These are phyloP conservation scores for Pulveroboletus ravenelii DNA, from an alignment of 768 basidiomycete genomes.

Conservation along the genomic window DNA sequence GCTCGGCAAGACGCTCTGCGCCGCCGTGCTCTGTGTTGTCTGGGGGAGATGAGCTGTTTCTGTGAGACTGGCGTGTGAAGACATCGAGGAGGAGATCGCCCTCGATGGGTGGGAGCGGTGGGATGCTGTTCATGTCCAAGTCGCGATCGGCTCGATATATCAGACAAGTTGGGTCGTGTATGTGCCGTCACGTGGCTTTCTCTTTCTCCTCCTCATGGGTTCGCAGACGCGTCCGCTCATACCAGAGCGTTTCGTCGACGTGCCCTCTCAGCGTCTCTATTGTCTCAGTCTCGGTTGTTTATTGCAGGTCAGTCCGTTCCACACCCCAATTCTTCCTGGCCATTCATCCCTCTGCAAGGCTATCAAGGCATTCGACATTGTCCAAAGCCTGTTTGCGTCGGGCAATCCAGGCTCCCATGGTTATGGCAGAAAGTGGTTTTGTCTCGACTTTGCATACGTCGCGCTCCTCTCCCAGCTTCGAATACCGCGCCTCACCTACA, in stretches of 20 bases:
- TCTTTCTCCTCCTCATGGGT: constrained; percentile 10
- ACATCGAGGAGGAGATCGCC: constrained; percentile 58
- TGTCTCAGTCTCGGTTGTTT: constrained; percentile 69
- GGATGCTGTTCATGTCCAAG: constrained; percentile 31
- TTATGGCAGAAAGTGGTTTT: constrained; percentile 66
- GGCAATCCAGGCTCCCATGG: constrained; percentile 38
- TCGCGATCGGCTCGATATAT: constrained; percentile 7
- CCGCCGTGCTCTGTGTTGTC: constrained; percentile 50
- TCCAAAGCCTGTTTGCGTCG: constrained; percentile 48
- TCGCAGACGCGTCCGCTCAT: constrained; percentile 46
- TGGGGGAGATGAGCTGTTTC: constrained; percentile 26
- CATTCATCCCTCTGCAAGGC: constrained; percentile 41
- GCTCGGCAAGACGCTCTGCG: constrained; percentile 52
- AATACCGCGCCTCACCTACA: constrained; percentile 71
- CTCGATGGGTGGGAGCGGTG: constrained; percentile 52
- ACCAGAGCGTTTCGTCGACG: constrained; percentile 67
- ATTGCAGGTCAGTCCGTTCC: constrained; percentile 53
- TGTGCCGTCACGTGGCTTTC: constrained; percentile 16
- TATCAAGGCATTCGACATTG: constrained; percentile 69
- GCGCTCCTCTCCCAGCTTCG: constrained; percentile 54
- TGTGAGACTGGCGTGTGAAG: constrained; percentile 46
- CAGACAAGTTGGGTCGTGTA: no score
- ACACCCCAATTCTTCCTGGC: background rate
- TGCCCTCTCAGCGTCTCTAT: constrained; percentile 78
- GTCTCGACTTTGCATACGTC: constrained; percentile 62